Conservation (phyloP, 2,329 filamentous ascomycete genomes). For the Zymoseptoria crescenta region DNA sequence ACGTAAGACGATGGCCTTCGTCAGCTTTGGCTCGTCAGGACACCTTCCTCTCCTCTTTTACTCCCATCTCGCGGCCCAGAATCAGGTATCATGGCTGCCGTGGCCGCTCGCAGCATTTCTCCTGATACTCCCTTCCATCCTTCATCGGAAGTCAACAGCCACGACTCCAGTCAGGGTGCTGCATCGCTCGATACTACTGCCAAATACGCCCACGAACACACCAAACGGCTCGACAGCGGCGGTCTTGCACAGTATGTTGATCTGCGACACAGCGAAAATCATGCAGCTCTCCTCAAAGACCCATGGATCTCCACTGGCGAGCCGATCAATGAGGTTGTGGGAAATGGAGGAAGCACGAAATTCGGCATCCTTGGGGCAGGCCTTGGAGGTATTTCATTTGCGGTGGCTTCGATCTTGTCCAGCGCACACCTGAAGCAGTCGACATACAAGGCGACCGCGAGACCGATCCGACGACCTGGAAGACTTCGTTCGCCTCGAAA, state of each 20-base stretch:
- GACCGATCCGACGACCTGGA: slow-evolving; percentile 40
- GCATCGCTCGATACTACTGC: slow-evolving; percentile 5
- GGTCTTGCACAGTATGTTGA: slow-evolving; percentile 22
- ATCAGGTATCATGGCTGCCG: no score
- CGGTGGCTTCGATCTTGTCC: slow-evolving; percentile 37
- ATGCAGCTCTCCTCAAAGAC: slow-evolving; percentile 23
- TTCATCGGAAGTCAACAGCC: no score
- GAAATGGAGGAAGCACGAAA: slow-evolving; percentile 14
- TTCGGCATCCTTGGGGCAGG: slow-evolving; percentile 37
- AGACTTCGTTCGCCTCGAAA: slow-evolving; percentile 25
- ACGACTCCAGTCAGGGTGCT: neutral
- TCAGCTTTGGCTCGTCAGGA: no score
- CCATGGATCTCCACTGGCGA: slow-evolving; percentile 22
- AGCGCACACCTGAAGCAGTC: slow-evolving; percentile 37
- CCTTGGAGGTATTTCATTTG: slow-evolving; percentile 38
- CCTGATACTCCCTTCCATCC: no score
- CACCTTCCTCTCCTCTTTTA: neutral
- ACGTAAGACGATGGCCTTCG: no score
- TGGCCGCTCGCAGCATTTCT: no score
- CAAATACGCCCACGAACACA: slow-evolving; percentile 22
- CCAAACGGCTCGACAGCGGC: slow-evolving; percentile 20
- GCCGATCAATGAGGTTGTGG: slow-evolving; percentile 12
- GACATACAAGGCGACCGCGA: slow-evolving; percentile 28
- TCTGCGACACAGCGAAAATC: slow-evolving; percentile 19
- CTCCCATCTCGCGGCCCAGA: neutral